Evolutionary conservation across 331 rosid species (phyloP).

Genomic region (Saraca asoca): DNA sequence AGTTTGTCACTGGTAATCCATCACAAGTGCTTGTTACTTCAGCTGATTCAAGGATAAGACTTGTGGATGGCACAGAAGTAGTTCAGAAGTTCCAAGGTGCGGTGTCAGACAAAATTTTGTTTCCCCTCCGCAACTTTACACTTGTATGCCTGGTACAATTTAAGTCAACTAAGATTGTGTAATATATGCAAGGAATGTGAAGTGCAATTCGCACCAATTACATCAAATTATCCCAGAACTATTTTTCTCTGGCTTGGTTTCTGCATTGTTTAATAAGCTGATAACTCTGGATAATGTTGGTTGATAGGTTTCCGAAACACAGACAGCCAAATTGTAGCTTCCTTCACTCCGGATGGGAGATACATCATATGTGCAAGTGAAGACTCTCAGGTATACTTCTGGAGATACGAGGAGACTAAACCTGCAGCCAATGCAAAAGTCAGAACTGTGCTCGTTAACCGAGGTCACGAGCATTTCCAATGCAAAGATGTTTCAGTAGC

Average conservation of each 20-base stretch:
- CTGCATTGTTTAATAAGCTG: neutral
- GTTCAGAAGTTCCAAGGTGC: conserved; percentile 79
- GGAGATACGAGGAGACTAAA: conserved; percentile 63
- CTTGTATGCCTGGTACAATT: neutral
- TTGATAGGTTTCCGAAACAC: conserved; percentile 69
- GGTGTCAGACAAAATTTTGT: neutral
- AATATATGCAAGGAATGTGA: no score
- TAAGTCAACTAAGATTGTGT: neutral
- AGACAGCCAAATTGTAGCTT: conserved; percentile 76
- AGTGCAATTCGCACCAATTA: no score
- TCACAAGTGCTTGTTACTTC: conserved; percentile 72
- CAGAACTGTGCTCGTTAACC: conserved; percentile 34
- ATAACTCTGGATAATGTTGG: neutral
- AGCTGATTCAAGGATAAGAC: conserved; percentile 78
- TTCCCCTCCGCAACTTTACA: neutral
- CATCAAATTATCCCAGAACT: no score
- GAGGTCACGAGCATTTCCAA: conserved; percentile 60
- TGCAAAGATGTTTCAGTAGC: conserved; percentile 78
- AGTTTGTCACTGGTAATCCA: conserved; percentile 71
- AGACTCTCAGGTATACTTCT: conserved; percentile 71
- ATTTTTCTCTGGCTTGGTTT: neutral
- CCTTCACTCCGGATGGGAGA: conserved; percentile 65
- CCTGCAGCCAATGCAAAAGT: conserved; percentile 41
- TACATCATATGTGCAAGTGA: conserved; percentile 74
- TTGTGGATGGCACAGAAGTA: conserved; percentile 59